Evolutionary conservation across 192 early-diverging fungal species (phyloP).

Genomic region (Coemansia sp.): DNA sequence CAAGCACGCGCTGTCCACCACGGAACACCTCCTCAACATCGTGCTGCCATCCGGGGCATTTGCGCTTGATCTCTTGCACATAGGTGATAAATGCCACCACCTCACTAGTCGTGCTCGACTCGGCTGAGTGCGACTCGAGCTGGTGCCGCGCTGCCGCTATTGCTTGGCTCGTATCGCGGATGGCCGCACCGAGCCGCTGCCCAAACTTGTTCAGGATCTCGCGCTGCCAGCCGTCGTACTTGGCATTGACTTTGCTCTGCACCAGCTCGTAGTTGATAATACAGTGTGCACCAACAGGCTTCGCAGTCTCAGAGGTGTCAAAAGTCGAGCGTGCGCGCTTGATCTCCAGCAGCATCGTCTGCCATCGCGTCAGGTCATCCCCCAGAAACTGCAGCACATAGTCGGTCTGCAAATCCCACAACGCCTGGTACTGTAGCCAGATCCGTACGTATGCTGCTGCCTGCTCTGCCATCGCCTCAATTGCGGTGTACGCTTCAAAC

Average conservation of each 20-base stretch:
- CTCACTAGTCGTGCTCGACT: conserved; percentile 82
- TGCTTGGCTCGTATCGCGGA: conserved; percentile 74
- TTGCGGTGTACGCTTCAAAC: conserved; percentile 74
- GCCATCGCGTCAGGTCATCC: conserved; percentile 88
- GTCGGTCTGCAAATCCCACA: conserved; percentile 95
- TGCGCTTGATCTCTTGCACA: conserved; percentile 90
- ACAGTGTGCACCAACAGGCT: conserved; percentile 80
- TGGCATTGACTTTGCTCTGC: conserved; percentile 96
- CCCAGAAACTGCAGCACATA: conserved; percentile 80
- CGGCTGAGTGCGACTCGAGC: conserved; percentile 85
- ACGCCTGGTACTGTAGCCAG: conserved; percentile 97
- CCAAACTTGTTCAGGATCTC: conserved; percentile 95
- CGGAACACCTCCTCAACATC: conserved; percentile 85
- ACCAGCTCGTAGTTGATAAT: conserved; percentile 96
- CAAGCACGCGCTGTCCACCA: conserved; percentile 87
- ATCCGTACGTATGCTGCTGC: conserved; percentile 84
- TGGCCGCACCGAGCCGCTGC: conserved; percentile 69
- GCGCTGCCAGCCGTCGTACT: conserved; percentile 97
- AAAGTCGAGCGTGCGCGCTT: conserved; percentile 92
- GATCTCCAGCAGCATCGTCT: conserved; percentile 91
- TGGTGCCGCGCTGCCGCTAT: conserved; percentile 78
- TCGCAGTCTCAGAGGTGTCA: conserved; percentile 90
- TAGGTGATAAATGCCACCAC: conserved; percentile 93
- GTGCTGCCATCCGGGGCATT: conserved; percentile 70
- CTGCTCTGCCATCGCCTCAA: conserved; percentile 75